Conservation (phyloP, 176 grass and related monocot species). For the Panicum miliaceum region DNA sequence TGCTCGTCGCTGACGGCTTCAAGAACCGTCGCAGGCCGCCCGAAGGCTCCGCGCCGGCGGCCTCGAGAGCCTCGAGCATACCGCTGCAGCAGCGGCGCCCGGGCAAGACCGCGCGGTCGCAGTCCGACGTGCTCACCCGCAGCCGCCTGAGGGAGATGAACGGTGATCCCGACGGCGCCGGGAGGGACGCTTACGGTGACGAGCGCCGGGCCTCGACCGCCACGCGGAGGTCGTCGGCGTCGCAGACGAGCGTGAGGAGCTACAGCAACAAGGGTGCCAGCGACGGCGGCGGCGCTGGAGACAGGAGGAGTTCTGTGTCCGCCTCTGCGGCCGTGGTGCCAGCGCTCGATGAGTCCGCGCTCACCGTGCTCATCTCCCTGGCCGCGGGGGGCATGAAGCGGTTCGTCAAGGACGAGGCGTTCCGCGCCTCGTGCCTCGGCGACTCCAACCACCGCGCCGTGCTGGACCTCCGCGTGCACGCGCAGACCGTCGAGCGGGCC, state of each 20-base stretch:
- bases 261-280: not conserved
- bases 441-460: slow-evolving; percentile 46
- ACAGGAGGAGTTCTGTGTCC: not conserved
- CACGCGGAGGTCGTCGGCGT: slow-evolving; percentile 34
- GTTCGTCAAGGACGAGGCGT: slow-evolving; percentile 45
- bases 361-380: slow-evolving; percentile 57
- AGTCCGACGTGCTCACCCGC: slow-evolving; percentile 50
- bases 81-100: slow-evolving; percentile 35
- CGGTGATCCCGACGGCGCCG: not conserved
- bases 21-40: slow-evolving; percentile 42
- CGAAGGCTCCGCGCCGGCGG: not conserved
- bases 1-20: slow-evolving; percentile 54
- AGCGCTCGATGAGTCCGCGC: slow-evolving; percentile 57
- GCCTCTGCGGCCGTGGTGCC: slow-evolving; percentile 17
- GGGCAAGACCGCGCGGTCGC: slow-evolving; percentile 41
- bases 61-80: slow-evolving; percentile 48
- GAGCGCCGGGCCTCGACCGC: not conserved
- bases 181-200: not conserved
- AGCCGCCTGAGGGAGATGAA: slow-evolving; percentile 24
- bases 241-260: slow-evolving; percentile 20
- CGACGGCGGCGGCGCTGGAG: not conserved
- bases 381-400: slow-evolving; percentile 34
- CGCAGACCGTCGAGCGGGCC: slow-evolving; percentile 53
- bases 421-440: slow-evolving; percentile 55
- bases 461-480: slow-evolving; percentile 53